Conservation (phyloP, 2,329 filamentous ascomycete species). For the Pseudogymnoascus sp. region DNA sequence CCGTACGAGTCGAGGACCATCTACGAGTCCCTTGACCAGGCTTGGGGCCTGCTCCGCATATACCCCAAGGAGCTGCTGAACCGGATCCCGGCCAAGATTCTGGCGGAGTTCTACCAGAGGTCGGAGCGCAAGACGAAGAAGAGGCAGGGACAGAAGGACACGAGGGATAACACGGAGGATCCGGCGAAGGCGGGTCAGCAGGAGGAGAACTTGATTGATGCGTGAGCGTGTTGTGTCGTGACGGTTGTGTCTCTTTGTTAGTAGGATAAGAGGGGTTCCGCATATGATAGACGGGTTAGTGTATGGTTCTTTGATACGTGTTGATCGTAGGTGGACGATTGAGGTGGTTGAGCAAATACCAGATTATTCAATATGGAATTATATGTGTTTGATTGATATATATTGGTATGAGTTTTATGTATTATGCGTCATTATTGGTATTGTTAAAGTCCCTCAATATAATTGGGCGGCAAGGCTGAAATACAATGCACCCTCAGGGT, state of each 20-base stretch:
- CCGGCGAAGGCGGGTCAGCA: slow-evolving; percentile 32
- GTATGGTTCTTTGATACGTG: not conserved
- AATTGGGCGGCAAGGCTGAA: not conserved
- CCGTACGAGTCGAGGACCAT: slow-evolving; percentile 88
- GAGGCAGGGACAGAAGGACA: slow-evolving; percentile 41
- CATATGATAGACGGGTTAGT: slow-evolving; percentile 7
- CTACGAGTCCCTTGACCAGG: slow-evolving; percentile 87
- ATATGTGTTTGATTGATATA: not conserved
- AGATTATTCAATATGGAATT: slow-evolving; percentile 5
- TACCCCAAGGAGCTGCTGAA: slow-evolving; percentile 98
- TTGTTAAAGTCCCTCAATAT: not conserved
- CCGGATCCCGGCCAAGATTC: slow-evolving; percentile 75
- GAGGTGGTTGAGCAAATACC: slow-evolving; percentile 1
- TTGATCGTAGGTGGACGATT: not conserved
- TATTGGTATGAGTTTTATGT: not conserved
- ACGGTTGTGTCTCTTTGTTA: slow-evolving; percentile 2
- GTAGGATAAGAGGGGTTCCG: slow-evolving; percentile 1
- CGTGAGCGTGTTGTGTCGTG: slow-evolving; percentile 30
- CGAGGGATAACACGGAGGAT: slow-evolving; percentile 31
- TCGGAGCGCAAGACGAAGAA: slow-evolving; percentile 56
- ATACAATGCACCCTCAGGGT: not conserved
- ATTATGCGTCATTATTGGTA: no score
- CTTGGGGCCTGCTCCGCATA: slow-evolving; percentile 92
- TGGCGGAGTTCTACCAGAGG: slow-evolving; percentile 76
- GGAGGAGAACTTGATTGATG: slow-evolving; percentile 55